These are phyloP conservation scores for Solanum arcanum DNA, from an alignment of 257 asterid species.

Conservation along the genomic window DNA sequence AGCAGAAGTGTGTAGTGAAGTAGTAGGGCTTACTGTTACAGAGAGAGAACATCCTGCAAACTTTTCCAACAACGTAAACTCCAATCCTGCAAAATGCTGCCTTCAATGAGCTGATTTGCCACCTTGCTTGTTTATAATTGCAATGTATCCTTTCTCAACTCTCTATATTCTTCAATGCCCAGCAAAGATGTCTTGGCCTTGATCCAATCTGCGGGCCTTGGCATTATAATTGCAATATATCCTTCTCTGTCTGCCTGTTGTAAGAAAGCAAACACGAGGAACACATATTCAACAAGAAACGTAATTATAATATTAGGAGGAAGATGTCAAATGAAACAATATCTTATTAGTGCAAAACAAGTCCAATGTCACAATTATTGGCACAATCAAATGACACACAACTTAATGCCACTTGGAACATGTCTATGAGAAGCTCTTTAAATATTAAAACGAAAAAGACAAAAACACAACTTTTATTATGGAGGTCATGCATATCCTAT, in stretches of 20 bases:
- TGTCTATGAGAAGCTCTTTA: background rate
- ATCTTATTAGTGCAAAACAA: background rate
- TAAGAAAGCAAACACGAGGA: background rate
- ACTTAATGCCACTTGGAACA: background rate
- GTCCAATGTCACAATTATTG: background rate
- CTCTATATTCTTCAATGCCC: slow-evolving; percentile 36
- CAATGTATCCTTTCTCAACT: slow-evolving; percentile 21
- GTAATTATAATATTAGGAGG: background rate
- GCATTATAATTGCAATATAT: slow-evolving; percentile 83
- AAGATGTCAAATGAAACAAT: background rate
- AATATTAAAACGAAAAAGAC: background rate
- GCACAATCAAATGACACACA: background rate
- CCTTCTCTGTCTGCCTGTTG: slow-evolving; percentile 88
- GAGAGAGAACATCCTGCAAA: background rate
- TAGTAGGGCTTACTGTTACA: background rate
- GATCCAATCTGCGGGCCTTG: slow-evolving; percentile 78
- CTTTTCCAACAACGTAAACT: slow-evolving; percentile 22
- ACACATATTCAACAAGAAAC: background rate
- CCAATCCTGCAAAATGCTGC: background rate
- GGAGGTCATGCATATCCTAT: background rate
- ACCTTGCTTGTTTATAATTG: background rate
- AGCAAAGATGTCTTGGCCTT: slow-evolving; percentile 59
- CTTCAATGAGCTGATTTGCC: background rate
- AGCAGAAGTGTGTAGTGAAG: background rate
- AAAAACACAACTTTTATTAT: background rate